phyloP scores from a whole-genome alignment of 495 filamentous ascomycete species.

The Hypoxylon cercidicola region DNA sequence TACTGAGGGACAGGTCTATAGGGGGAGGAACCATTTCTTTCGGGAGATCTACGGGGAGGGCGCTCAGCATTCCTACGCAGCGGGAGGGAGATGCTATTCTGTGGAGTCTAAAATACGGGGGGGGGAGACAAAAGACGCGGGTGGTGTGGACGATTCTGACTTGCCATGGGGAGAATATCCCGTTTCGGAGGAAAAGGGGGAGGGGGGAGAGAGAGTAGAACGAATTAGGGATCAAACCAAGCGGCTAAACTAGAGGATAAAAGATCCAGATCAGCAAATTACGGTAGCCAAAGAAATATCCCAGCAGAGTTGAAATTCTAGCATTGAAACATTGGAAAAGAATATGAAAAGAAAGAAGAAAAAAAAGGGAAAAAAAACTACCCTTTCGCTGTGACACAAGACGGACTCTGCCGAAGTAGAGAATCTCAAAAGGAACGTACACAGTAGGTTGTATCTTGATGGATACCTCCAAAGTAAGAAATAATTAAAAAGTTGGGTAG shows the following conservation, averaged over 20 bases:
- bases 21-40: constrained; percentile 16
- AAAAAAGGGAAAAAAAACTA: too few relatives aligned
- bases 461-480: background rate
- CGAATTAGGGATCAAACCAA: constrained; percentile 31
- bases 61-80: constrained; percentile 22
- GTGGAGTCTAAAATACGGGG: constrained; percentile 38
- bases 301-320: constrained; percentile 26
- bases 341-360: too few relatives aligned
- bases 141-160: constrained; percentile 27
- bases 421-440: constrained; percentile 20
- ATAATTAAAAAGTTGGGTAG: constrained; percentile 15
- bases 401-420: constrained; percentile 30
- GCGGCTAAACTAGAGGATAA: constrained; percentile 42
- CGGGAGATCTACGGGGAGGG: constrained; percentile 3
- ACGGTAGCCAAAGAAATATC: constrained; percentile 27
- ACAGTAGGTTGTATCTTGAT: constrained; percentile 20
- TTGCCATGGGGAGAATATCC: constrained; percentile 22
- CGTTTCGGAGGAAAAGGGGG: constrained; percentile 30
- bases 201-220: constrained; percentile 19
- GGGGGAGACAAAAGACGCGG: constrained; percentile 19
- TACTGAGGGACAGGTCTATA: constrained; percentile 18
- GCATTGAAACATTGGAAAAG: constrained; percentile 19
- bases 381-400: constrained; percentile 32
- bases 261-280: constrained; percentile 25
- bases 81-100: constrained; percentile 24